Base-by-base conservation (phyloP, 257 asterid genomes). In the Rubia yunnanensis region DNA sequence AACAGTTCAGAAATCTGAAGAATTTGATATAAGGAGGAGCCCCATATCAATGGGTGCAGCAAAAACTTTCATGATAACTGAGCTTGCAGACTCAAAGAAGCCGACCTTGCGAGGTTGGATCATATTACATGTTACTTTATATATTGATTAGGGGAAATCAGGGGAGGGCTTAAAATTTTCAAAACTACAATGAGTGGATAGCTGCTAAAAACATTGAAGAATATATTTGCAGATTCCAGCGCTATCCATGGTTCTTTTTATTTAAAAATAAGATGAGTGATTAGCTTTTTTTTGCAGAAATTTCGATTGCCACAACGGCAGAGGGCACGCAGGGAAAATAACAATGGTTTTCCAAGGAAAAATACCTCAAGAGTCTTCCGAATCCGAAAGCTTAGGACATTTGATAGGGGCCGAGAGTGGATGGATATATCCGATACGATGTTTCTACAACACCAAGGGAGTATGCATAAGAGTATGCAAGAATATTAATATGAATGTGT, bases 41-140 rank as follows among this genome's bases (percentile, higher is more conserved):
- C 96, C 97, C 27, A 85, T 87, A 73, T 85, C 96, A 34, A 87
- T 90, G 69, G 97, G 96, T 17, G 96, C 96, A 7, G 95, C 96
- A 6, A 84, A 87, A 65, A 90, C 87, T 10, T 90, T 84, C 72
- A 85, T 90, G 89, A 76, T 90, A 64, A 90, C 90, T 3, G 96
- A 90, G 82, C 87, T 90, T 26, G 79, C 97, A 0, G 88, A 85
- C 53, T 66, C 84, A 22, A 85, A 84, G 85, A 90, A 90, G 60
- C 87, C 96, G 13, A 31, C 64, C 61, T 74, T 87, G 48, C 73
- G 88, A 87, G 96, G 97, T 90, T 67, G 55, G 79, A 70, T n/a
- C 53, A 65, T 67, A 52, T 48, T 26, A 66, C 73, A 10, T 72
- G 64, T 46, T 10, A 5, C 3, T 68, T 61, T 52, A 4, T 18